Conservation (phyloP, 176 grass and related monocot genomes). For the Cenchrus purpureus region DNA sequence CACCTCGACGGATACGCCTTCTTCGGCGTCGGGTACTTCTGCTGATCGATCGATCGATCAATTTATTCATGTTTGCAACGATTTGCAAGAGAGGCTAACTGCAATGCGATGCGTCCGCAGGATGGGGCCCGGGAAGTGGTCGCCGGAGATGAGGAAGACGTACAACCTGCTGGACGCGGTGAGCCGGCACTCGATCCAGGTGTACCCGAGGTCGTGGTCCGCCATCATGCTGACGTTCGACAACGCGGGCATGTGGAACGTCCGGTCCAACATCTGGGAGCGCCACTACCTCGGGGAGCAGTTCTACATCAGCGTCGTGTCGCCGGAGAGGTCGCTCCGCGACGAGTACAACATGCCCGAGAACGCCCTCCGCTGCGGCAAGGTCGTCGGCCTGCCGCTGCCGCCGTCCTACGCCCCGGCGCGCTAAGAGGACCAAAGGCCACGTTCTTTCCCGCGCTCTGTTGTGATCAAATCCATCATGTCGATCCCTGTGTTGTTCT, state of each 20-base stretch:
- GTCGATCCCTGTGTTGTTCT: not conserved
- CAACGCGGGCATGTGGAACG: conserved; percentile 78
- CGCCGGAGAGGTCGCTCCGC: conserved; percentile 58
- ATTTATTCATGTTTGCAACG: not conserved
- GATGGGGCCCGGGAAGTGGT: conserved; percentile 70
- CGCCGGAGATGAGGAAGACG: conserved; percentile 46
- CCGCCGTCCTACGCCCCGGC: conserved; percentile 52
- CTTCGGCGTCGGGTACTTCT: conserved; percentile 58
- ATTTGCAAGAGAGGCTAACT: too few species aligned
- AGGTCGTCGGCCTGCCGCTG: conserved; percentile 55
- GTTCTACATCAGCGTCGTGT: conserved; percentile 61
- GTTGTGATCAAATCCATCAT: not conserved
- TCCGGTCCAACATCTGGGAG: conserved; percentile 68
- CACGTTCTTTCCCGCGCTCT: not conserved
- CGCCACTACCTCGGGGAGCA: conserved; percentile 67
- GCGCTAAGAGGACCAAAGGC: not conserved
- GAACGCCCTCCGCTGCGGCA: conserved; percentile 53
- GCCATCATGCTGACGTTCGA: conserved; percentile 72
- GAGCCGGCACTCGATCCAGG: conserved; percentile 76
- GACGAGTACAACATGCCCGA: conserved; percentile 80
- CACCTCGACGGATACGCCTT: conserved; percentile 76
- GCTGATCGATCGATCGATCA: not conserved
- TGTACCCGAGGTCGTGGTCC: conserved; percentile 65
- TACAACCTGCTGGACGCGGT: conserved; percentile 71
- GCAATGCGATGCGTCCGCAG: conserved; percentile 1